phyloP scores from a whole-genome alignment of 2,329 filamentous ascomycete genomes.

The Neofusicoccum laricinum region DNA sequence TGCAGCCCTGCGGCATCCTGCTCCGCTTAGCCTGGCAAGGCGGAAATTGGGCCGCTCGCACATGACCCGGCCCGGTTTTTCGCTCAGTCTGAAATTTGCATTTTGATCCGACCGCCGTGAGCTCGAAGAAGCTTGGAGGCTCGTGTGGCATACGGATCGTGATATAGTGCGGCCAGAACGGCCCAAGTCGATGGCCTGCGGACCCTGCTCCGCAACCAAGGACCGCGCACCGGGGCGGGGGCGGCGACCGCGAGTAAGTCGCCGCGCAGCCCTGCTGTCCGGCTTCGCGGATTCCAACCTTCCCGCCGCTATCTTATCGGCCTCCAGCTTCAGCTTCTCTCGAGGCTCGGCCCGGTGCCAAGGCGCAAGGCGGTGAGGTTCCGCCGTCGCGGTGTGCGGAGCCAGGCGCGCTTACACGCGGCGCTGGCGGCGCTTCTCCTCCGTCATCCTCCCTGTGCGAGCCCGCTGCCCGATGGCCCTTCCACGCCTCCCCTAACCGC shows the following conservation, averaged over 20 bases:
- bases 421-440: not conserved
- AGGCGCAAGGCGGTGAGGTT: not conserved
- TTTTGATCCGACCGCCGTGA: not conserved
- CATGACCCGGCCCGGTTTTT: not conserved
- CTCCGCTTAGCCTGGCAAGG: not conserved
- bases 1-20: not conserved
- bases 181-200: not conserved
- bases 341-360: conserved; percentile 8
- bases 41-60: not conserved
- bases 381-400: not conserved
- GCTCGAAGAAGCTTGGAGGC: not conserved
- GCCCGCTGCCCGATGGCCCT: not conserved
- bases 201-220: not conserved
- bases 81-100: not conserved
- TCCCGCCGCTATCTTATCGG: not conserved
- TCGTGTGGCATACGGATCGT: not conserved
- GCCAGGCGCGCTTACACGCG: conserved; percentile 9
- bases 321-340: not conserved
- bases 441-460: conserved; percentile 1
- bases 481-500: not conserved
- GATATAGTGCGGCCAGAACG: not conserved
- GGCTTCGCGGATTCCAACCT: not conserved
- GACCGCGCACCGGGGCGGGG: not conserved
- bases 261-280: not conserved
- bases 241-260: not conserved